Evolutionary conservation across 2,329 filamentous ascomycete genomes (phyloP).

Genomic region (Fusarium stilboides): DNA sequence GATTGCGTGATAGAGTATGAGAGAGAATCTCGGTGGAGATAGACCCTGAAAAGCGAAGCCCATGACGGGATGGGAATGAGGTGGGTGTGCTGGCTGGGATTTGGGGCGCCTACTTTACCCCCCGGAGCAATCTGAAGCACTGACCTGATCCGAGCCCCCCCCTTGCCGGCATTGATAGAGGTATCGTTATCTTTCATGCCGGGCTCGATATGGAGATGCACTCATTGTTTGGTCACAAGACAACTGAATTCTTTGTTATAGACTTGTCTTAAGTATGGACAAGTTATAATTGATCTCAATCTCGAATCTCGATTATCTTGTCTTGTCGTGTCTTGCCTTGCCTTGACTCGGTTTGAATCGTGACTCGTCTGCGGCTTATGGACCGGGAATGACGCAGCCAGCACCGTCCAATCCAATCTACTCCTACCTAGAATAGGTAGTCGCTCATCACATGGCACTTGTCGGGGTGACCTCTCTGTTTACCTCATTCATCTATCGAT

Average conservation of each 20-base stretch:
- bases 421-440: constrained; percentile 19
- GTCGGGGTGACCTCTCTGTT: constrained; percentile 34
- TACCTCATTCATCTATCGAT: constrained; percentile 6
- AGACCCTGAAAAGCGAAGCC: constrained; percentile 8
- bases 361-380: no score
- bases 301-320: not conserved
- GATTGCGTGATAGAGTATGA: constrained; percentile 17
- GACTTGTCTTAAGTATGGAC: constrained; percentile 4
- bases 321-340: no score
- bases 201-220: not conserved
- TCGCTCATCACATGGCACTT: constrained; percentile 49
- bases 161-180: constrained; percentile 14
- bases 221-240: constrained; percentile 19
- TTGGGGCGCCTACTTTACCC: constrained; percentile 19
- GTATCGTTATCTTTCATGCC: constrained; percentile 25
- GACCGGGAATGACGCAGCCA: constrained; percentile 51
- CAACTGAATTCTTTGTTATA: constrained; percentile 5
- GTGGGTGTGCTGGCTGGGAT: not conserved
- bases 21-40: constrained; percentile 34
- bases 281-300: constrained; percentile 16
- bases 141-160: constrained; percentile 29
- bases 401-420: no score
- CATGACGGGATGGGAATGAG: constrained; percentile 1
- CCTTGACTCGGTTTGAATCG: constrained; percentile 7
- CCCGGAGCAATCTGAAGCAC: constrained; percentile 21